A percentile compares a stretch with the other conserved stretches of the same genome.
phyloP scores from a whole-genome alignment of 73 alveolate species.

The Paramecium octaurelia region DNA sequence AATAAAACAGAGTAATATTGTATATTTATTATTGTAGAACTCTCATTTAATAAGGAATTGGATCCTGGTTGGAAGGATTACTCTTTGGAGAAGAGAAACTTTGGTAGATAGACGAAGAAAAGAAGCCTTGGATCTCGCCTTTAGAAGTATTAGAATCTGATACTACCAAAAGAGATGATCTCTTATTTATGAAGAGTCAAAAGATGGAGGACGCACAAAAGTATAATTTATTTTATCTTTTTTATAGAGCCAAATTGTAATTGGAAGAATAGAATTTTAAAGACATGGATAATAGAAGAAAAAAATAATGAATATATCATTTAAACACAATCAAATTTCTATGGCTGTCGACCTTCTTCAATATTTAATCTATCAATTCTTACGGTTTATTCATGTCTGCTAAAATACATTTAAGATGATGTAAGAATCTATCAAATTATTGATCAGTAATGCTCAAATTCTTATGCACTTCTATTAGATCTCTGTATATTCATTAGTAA shows the following conservation, averaged over 20 bases:
- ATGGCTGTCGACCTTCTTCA: neutral
- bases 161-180: neutral
- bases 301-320: neutral
- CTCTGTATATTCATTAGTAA: neutral
- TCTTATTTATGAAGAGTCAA: neutral
- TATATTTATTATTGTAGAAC: neutral
- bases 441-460: conserved; percentile 5
- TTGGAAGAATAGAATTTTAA: neutral
- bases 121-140: neutral
- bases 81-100: neutral
- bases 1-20: neutral
- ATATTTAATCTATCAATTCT: neutral
- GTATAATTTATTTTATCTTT: neutral
- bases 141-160: neutral
- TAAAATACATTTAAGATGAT: neutral
- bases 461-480: conserved; percentile 17
- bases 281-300: neutral
- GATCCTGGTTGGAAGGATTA: conserved; percentile 38
- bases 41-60: neutral
- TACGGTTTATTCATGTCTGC: neutral
- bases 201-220: neutral
- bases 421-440: conserved; percentile 29
- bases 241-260: neutral
- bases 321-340: conserved; percentile 21
- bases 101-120: neutral